These are phyloP conservation scores for Verticillium isaacii DNA, from an alignment of 2,329 filamentous ascomycete genomes.

Conservation along the genomic window DNA sequence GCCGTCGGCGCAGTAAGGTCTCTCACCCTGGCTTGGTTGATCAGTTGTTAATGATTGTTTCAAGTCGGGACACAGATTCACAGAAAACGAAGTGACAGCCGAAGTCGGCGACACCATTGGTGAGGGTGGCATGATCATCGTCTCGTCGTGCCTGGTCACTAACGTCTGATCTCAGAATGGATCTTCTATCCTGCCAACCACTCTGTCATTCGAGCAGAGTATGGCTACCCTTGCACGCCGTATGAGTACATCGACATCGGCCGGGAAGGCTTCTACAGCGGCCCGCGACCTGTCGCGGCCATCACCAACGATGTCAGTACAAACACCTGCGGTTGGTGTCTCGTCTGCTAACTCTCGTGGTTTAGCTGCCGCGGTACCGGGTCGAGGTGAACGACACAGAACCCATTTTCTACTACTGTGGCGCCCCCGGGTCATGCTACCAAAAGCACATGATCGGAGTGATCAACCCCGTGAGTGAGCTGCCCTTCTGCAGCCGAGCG, in stretches of 20 bases:
- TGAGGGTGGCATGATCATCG: conserved; percentile 17
- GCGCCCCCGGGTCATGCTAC: conserved; percentile 61
- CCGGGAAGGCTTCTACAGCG: conserved; percentile 49
- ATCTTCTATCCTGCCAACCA: conserved; percentile 60
- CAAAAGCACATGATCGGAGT: conserved; percentile 68
- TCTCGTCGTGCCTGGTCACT: background rate
- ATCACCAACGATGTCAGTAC: conserved; percentile 38
- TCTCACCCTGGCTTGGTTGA: too few species aligned
- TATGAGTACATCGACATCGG: conserved; percentile 48
- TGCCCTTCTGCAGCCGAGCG: background rate
- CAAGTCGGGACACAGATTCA: conserved; percentile 25
- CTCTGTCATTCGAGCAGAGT: conserved; percentile 58
- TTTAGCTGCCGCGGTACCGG: conserved; percentile 34
- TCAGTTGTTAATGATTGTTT: background rate
- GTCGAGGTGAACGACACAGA: conserved; percentile 53
- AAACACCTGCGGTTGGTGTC: conserved; percentile 9
- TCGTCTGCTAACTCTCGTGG: conserved; percentile 20
- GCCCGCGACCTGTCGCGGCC: conserved; percentile 38
- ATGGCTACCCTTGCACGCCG: conserved; percentile 57
- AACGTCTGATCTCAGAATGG: conserved; percentile 36
- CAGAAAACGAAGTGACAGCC: conserved; percentile 22
- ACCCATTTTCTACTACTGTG: conserved; percentile 67
- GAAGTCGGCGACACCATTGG: conserved; percentile 42
- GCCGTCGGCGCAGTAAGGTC: conserved; percentile 11
- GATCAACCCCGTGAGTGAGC: conserved; percentile 57